Evolutionary conservation across 805 yeast species (phyloP).

Genomic region (Zygoascus biomembranicola): DNA sequence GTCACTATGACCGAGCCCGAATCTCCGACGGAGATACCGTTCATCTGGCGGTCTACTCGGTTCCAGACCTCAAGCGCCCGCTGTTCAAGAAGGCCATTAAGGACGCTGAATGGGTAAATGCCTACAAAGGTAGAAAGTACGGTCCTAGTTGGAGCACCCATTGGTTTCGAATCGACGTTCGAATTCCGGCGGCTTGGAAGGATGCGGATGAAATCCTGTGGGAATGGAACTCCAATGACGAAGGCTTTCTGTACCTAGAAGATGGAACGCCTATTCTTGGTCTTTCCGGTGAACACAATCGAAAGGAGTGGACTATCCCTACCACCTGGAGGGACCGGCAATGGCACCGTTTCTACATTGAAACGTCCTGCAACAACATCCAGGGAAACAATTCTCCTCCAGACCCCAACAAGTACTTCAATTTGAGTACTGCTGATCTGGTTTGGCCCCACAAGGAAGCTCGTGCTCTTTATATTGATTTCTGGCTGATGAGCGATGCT

Average conservation of each 20-base stretch:
- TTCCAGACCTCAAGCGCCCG: constrained; percentile 63
- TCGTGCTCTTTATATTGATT: constrained; percentile 67
- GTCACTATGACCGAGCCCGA: constrained; percentile 61
- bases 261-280: constrained; percentile 73
- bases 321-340: constrained; percentile 40
- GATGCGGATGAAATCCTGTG: constrained; percentile 49
- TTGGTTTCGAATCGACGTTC: constrained; percentile 71
- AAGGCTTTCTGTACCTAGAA: constrained; percentile 67
- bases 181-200: constrained; percentile 48
- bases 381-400: constrained; percentile 67
- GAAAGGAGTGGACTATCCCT: constrained; percentile 68
- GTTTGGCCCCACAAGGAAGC: constrained; percentile 78
- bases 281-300: constrained; percentile 66
- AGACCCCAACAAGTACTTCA: constrained; percentile 63
- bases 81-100: constrained; percentile 50
- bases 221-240: constrained; percentile 82
- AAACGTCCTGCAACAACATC: constrained; percentile 92
- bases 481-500: constrained; percentile 83
- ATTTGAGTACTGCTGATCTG: constrained; percentile 62
- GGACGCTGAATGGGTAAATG: constrained; percentile 37
- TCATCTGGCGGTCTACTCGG: constrained; percentile 58
- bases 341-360: constrained; percentile 67
- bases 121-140: constrained; percentile 57
- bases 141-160: constrained; percentile 98
- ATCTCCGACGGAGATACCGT: constrained; percentile 43